Conservation (phyloP, 2,329 filamentous ascomycete genomes). For the Fusarium goolgardi region DNA sequence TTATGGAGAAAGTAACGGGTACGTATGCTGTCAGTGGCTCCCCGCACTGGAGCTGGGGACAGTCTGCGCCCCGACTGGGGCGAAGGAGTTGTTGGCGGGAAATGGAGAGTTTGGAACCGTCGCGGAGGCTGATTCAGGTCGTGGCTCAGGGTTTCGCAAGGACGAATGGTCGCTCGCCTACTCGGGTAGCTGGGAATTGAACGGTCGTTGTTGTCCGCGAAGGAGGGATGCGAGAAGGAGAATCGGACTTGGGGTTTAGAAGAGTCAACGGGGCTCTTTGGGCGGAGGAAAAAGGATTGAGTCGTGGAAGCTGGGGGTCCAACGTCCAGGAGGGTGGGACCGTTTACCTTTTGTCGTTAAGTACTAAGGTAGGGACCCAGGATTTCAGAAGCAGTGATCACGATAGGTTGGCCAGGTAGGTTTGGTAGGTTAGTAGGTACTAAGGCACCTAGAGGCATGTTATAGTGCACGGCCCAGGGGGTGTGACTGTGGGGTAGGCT, state of each 20-base stretch:
- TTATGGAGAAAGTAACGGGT: constrained; percentile 44
- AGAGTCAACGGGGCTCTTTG: constrained; percentile 35
- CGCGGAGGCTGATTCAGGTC: constrained; percentile 9
- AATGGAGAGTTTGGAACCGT: constrained; percentile 25
- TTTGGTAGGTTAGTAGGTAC: not conserved
- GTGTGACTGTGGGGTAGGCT: constrained; percentile 47
- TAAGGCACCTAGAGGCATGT: constrained; percentile 8
- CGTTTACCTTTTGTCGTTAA: constrained; percentile 10
- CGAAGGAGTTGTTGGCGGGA: constrained; percentile 21
- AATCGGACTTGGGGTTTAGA: constrained; percentile 18
- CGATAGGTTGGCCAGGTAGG: constrained; percentile 40
- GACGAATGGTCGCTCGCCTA: constrained; percentile 7
- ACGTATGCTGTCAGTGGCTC: constrained; percentile 44
- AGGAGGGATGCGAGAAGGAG: constrained; percentile 39
- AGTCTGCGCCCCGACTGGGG: constrained; percentile 40
- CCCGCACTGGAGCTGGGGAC: constrained; percentile 45
- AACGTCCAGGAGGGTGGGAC: constrained; percentile 44
- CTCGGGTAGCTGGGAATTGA: constrained; percentile 15
- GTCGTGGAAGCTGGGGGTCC: constrained; percentile 47
- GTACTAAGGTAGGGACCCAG: not conserved
- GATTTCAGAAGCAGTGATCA: constrained; percentile 42
- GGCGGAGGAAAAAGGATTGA: constrained; percentile 38
- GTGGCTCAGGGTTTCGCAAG: constrained; percentile 4
- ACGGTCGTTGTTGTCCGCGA: constrained; percentile 15
- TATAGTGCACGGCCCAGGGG: constrained; percentile 36